Evolutionary conservation across 768 basidiomycete genomes (phyloP), one percentile per base, ranked within the genome.

Genomic region (Lactarius sanguifluus): DNA sequence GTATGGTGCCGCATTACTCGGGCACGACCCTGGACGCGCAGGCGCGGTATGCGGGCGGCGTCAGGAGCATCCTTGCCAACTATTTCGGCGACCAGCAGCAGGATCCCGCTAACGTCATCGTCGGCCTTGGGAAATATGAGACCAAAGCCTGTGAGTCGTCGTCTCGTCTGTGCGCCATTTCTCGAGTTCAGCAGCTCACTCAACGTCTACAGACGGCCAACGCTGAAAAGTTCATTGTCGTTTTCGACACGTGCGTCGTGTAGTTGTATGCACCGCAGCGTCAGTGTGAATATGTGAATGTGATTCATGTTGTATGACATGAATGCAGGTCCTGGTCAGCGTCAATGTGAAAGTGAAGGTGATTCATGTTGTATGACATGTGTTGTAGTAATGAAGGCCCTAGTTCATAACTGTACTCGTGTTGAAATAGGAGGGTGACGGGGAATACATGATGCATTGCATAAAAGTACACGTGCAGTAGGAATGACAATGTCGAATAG

Each of bases 11-110:
- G 15, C 90, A 92, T 74, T 92, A 91, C 79, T 91, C 89, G 71
- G 92, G 94, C 45, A 94, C 92, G 9, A 94, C 92, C 28, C 84
- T 94, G 67, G 94, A 96, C 72, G 93, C 94, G 2, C 94, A 96
- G 79, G 83, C 81, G 34, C 89, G 94, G 57, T 96, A 97, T 74
- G 93, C 93, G 18, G 77, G 78, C 55, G 92, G 92, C 16, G 81
- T 85, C 32, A 85, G 79, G 79, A 80, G 78, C 69, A 93, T 94
- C 74, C 80, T 93, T 63, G 81, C 86, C 64, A 89, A 90, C 77
- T 94, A 87, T 79, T 72, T 91, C 67, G 73, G 73, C 16, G 78
- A 76, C 67, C 86, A 87, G 76, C 75, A 82, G 1, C 94, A 96
- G 77, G 86, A 90, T 9, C 84, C 88, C 0, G 84, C 82, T 67